Evolutionary conservation across 768 basidiomycete genomes (phyloP).

Genomic region (Gautieria morchelliformis): DNA sequence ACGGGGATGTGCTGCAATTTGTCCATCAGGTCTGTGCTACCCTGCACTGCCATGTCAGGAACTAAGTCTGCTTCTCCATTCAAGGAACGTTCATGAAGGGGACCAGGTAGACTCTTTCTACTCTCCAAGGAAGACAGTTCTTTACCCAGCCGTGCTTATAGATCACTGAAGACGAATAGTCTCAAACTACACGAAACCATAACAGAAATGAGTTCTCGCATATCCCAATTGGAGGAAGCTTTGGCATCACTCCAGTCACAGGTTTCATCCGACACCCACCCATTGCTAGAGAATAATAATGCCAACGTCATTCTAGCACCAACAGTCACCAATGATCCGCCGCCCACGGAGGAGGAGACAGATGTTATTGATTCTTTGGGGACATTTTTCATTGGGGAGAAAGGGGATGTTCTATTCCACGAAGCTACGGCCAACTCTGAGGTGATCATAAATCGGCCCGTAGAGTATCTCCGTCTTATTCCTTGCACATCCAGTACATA

Average conservation of each 20-base stretch:
- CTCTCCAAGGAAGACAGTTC: not conserved
- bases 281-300: slow-evolving; percentile 1
- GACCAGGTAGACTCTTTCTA: not conserved
- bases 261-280: slow-evolving; percentile 4
- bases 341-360: slow-evolving; percentile 14
- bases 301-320: not conserved
- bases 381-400: slow-evolving; percentile 37
- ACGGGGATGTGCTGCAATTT: slow-evolving; percentile 8
- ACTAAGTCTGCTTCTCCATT: not conserved
- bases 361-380: slow-evolving; percentile 33
- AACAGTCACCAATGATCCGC: slow-evolving; percentile 11
- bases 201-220: slow-evolving; percentile 7
- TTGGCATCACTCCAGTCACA: slow-evolving; percentile 1
- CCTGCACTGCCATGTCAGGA: not conserved
- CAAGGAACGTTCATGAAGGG: slow-evolving; percentile 8
- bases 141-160: not conserved
- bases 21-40: slow-evolving; percentile 2
- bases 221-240: slow-evolving; percentile 6
- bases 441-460: slow-evolving; percentile 21
- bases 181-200: slow-evolving; percentile 7
- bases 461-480: not conserved
- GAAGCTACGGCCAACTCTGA: slow-evolving; percentile 42
- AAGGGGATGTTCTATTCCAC: slow-evolving; percentile 42
- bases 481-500: not conserved
- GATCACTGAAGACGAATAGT: slow-evolving; percentile 8